Conservation (phyloP, 371 early-diverging fungal genomes). For the Circinella minor region DNA sequence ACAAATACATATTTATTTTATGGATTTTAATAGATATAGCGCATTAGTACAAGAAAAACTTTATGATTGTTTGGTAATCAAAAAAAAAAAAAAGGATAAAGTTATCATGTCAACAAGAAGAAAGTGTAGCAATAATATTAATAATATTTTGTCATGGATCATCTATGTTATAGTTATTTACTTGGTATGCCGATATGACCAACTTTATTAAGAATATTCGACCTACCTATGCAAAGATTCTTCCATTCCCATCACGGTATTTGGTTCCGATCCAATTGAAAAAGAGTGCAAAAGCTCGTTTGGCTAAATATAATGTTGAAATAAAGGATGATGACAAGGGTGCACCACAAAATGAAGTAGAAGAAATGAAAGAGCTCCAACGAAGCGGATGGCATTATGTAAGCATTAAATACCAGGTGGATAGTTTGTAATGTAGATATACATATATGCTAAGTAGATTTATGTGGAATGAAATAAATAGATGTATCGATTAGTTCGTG, state of each 20-base stretch:
- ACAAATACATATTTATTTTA: not conserved
- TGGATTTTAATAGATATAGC: conserved; percentile 37
- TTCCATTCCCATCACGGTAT: conserved; percentile 68
- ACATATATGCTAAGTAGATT: not conserved
- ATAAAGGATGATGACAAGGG: conserved; percentile 44
- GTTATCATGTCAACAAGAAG: not conserved
- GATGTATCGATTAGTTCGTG: conserved; percentile 62
- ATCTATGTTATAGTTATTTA: conserved; percentile 50
- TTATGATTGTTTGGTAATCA: conserved; percentile 61
- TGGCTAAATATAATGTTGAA: conserved; percentile 54
- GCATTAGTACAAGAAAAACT: conserved; percentile 55
- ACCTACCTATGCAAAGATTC: conserved; percentile 64
- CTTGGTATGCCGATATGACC: conserved; percentile 73
- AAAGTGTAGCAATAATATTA: not conserved
- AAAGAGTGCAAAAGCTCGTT: conserved; percentile 56
- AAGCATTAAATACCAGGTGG: conserved; percentile 11
- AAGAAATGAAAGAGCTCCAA: conserved; percentile 52
- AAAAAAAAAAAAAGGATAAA: not conserved
- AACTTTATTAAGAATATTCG: conserved; percentile 70
- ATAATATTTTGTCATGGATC: not conserved
- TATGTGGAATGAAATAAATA: conserved; percentile 13
- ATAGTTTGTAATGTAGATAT: not conserved
- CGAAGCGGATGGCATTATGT: conserved; percentile 55
- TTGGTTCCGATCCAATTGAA: conserved; percentile 65
- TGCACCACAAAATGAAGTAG: conserved; percentile 47